Percentiles rank a stretch among this genome's conserved stretches.
Conservation (phyloP, 2,329 filamentous ascomycete species). For the Phialemonium atrogriseum region DNA sequence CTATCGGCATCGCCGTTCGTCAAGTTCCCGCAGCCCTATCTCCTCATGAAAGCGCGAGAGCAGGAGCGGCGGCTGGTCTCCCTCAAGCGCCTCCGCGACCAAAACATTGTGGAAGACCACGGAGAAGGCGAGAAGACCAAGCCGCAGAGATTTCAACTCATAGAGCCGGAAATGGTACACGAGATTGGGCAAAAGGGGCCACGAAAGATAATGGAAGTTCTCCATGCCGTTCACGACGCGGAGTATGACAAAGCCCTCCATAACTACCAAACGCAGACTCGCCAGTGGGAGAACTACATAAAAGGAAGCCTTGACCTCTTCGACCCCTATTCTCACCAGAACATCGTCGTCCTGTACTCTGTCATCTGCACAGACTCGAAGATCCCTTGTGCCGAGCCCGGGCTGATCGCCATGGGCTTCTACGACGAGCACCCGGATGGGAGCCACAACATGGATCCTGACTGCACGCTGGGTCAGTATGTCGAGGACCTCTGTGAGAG, state of each 20-base stretch:
- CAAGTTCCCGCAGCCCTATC: constrained; percentile 86
- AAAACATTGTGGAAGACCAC: constrained; percentile 52
- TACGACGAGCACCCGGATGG: constrained; percentile 78
- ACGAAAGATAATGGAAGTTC: constrained; percentile 80
- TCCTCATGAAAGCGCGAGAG: constrained; percentile 85
- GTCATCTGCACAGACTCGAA: constrained; percentile 90
- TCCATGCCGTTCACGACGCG: constrained; percentile 90
- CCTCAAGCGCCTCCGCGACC: constrained; percentile 73
- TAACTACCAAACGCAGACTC: constrained; percentile 87
- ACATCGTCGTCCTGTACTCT: constrained; percentile 90
- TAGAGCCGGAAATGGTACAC: constrained; percentile 93
- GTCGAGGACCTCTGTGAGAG: constrained; percentile 80
- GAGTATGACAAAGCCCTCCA: constrained; percentile 94
- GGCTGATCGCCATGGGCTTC: constrained; percentile 82
- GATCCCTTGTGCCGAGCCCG: constrained; percentile 85
- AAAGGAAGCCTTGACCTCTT: constrained; percentile 83
- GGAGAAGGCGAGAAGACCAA: constrained; percentile 53
- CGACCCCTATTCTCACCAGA: constrained; percentile 91
- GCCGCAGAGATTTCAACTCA: constrained; percentile 74
- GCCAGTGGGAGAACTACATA: constrained; percentile 94
- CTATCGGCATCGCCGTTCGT: constrained; percentile 94
- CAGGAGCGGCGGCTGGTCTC: constrained; percentile 80
- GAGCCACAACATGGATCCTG: constrained; percentile 61
- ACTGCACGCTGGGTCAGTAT: constrained; percentile 91
- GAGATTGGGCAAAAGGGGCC: constrained; percentile 71